These are phyloP conservation scores for Cyclostephanos tholiformis DNA, from an alignment of 108 stramenopile genomes.

Conservation along the genomic window DNA sequence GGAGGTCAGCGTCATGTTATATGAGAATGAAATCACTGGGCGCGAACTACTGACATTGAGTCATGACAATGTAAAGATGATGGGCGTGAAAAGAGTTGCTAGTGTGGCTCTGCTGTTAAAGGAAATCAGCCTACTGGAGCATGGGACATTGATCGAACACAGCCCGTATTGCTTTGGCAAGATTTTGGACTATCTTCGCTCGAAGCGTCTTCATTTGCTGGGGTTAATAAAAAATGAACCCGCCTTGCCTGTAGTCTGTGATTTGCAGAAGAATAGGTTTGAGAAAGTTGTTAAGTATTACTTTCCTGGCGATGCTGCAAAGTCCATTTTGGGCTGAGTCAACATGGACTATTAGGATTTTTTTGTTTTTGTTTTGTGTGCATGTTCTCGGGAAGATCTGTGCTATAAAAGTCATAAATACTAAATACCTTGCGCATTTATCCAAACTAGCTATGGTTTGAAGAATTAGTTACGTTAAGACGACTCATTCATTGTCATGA, in stretches of 20 bases:
- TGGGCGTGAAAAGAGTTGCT: conserved; percentile 32
- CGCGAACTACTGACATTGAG: conserved; percentile 29
- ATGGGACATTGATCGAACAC: conserved; percentile 42
- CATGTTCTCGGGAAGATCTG: too few relatives aligned
- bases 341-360: too few relatives aligned
- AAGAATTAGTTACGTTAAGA: too few relatives aligned
- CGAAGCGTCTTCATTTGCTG: conserved; percentile 6
- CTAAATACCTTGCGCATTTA: too few relatives aligned
- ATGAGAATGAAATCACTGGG: conserved; percentile 29
- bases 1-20: conserved; percentile 23
- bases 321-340: too few relatives aligned
- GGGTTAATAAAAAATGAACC: conserved; percentile 21
- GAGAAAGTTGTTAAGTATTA: conserved; percentile 38
- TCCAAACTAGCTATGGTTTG: too few relatives aligned
- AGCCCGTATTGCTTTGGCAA: conserved; percentile 50
- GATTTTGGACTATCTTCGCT: conserved; percentile 43
- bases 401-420: too few relatives aligned
- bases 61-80: conserved; percentile 25
- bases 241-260: conserved; percentile 13
- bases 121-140: conserved; percentile 29
- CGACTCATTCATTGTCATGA: too few relatives aligned
- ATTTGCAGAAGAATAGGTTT: conserved; percentile 16
- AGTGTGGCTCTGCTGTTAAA: conserved; percentile 30
- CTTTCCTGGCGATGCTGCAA: conserved; percentile 30
- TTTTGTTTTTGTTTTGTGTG: too few relatives aligned